Percentiles rank a stretch among this genome's conserved stretches.
These are phyloP conservation scores for Fomitopsis betulina DNA, from an alignment of 1,284 basidiomycete species.

Conservation along the genomic window DNA sequence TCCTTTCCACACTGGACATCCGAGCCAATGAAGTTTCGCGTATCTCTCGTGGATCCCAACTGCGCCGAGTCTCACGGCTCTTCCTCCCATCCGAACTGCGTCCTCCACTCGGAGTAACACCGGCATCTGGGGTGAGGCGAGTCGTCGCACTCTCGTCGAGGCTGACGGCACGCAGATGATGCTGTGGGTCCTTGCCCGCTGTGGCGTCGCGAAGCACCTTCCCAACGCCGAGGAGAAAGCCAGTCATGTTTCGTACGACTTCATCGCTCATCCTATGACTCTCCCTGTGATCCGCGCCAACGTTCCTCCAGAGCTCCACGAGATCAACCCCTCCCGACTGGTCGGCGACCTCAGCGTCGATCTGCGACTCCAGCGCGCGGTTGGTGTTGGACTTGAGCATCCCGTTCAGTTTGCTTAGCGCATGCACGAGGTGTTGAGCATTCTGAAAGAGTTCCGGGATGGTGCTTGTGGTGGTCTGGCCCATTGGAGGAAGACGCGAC, in stretches of 20 bases:
- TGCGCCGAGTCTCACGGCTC: conserved; percentile 49
- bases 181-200: conserved; percentile 28
- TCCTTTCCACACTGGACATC: conserved; percentile 22
- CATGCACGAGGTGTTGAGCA: conserved; percentile 58
- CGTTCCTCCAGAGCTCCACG: conserved; percentile 57
- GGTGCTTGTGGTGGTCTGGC: conserved; percentile 35
- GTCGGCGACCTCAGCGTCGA: conserved; percentile 63
- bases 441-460: conserved; percentile 51
- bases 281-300: conserved; percentile 69
- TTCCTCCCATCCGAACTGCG: conserved; percentile 42
- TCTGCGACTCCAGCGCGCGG: conserved; percentile 62
- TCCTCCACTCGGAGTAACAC: conserved; percentile 15
- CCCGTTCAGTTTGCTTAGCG: conserved; percentile 59
- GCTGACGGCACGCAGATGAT: conserved; percentile 45
- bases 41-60: conserved; percentile 45
- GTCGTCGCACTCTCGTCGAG: conserved; percentile 39
- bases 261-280: conserved; percentile 69
- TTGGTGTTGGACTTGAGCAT: conserved; percentile 51
- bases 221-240: conserved; percentile 67
- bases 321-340: conserved; percentile 33
- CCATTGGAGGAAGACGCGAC: conserved; percentile 42
- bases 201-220: conserved; percentile 57
- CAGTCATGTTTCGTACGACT: conserved; percentile 67
- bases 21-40: conserved; percentile 16
- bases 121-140: conserved; percentile 22